Evolutionary conservation across 1,284 basidiomycete species (phyloP).

Genomic region (Irpex sp.): DNA sequence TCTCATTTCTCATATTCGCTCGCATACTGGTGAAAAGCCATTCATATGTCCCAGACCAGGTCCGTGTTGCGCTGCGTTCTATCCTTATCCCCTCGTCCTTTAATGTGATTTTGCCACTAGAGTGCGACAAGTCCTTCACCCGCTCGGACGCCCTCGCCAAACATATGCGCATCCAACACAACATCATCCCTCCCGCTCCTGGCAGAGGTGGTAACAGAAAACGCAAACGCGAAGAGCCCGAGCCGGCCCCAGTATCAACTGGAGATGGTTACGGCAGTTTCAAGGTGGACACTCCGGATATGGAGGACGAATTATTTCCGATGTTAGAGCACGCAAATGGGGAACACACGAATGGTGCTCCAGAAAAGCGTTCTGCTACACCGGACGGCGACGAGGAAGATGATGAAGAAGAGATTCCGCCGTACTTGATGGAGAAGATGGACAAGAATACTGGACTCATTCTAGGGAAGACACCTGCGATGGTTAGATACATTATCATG

Average conservation of each 20-base stretch:
- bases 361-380: slow-evolving; percentile 15
- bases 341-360: slow-evolving; percentile 1
- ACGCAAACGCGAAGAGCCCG: slow-evolving; percentile 37
- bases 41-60: slow-evolving; percentile 80
- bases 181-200: slow-evolving; percentile 65
- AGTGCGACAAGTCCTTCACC: slow-evolving; percentile 92
- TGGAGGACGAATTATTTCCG: slow-evolving; percentile 23
- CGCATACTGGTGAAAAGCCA: slow-evolving; percentile 91
- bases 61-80: slow-evolving; percentile 26
- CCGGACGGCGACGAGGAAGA: slow-evolving; percentile 23
- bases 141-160: slow-evolving; percentile 88
- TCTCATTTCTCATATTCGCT: slow-evolving; percentile 80
- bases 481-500: slow-evolving; percentile 69
- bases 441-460: slow-evolving; percentile 54
- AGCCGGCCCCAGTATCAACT: slow-evolving; percentile 20
- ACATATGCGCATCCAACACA: slow-evolving; percentile 86
- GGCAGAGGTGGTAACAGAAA: slow-evolving; percentile 68
- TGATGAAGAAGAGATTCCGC: slow-evolving; percentile 39
- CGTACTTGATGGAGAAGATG: slow-evolving; percentile 40
- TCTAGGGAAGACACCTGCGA: slow-evolving; percentile 51
- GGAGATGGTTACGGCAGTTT: slow-evolving; percentile 48
- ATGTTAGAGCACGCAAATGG: slow-evolving; percentile 18
- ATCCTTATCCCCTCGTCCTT: neutral
- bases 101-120: slow-evolving; percentile 31
- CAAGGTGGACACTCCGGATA: slow-evolving; percentile 54